These are phyloP conservation scores for Sclerotiophoma versabilis DNA, from an alignment of 2,329 filamentous ascomycete genomes.

Conservation along the genomic window DNA sequence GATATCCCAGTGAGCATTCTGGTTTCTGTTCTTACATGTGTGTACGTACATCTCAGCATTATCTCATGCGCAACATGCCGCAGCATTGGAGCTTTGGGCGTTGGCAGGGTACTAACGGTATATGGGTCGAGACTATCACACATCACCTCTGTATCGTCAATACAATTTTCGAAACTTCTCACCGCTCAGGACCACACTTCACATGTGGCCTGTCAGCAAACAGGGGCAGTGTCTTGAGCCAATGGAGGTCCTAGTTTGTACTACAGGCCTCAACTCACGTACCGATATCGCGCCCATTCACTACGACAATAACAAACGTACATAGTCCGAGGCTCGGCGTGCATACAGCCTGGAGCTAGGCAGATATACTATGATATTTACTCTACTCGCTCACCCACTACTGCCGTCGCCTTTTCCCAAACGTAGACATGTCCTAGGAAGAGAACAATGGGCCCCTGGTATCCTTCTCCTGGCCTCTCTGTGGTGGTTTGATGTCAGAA, in stretches of 20 bases:
- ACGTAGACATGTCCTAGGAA: background rate
- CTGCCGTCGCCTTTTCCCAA: background rate
- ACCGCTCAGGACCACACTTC: background rate
- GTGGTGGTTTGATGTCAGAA: background rate
- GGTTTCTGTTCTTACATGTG: conserved; percentile 23
- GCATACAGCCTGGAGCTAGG: too few relatives aligned
- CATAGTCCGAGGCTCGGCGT: background rate
- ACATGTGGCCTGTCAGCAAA: background rate
- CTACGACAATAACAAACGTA: background rate
- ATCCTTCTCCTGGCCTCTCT: background rate
- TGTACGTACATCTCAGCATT: conserved; percentile 36
- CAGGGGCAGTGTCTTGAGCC: background rate
- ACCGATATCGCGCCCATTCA: conserved; percentile 3
- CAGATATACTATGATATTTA: too few relatives aligned
- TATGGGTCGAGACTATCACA: conserved; percentile 5
- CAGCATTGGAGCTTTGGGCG: conserved; percentile 32
- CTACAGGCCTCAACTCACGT: background rate
- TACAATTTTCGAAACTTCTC: background rate
- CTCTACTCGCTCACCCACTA: too few relatives aligned
- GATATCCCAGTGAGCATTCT: conserved; percentile 30
- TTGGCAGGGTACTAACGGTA: conserved; percentile 20
- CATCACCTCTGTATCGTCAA: conserved; percentile 16
- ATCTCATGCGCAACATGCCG: conserved; percentile 17
- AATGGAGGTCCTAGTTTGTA: background rate
- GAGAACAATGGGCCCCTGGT: background rate